Percentiles rank a stretch among this genome's conserved stretches.
Conservation (phyloP, 1,284 basidiomycete species). For the Tilletia caries region DNA sequence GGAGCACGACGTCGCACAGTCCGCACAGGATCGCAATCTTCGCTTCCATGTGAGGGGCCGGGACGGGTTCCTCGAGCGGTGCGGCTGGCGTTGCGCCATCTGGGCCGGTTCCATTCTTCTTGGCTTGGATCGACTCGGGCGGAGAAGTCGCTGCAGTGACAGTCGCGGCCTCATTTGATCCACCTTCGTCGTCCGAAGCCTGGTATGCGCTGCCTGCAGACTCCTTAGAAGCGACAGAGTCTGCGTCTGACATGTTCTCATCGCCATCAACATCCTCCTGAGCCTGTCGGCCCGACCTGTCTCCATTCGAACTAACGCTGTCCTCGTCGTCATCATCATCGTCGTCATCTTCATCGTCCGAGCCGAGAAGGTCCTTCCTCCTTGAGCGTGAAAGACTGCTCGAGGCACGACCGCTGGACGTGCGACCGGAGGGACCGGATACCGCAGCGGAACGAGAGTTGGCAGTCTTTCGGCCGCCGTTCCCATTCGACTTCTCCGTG, state of each 20-base stretch:
- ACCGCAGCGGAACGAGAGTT: no score
- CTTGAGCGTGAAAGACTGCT: background rate
- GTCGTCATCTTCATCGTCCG: background rate
- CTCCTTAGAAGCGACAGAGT: background rate
- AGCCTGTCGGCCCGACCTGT: background rate
- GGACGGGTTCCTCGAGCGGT: background rate
- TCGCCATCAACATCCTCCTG: background rate
- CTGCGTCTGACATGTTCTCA: slow-evolving; percentile 8
- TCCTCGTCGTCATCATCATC: background rate
- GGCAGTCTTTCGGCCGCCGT: no score
- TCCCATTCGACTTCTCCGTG: background rate
- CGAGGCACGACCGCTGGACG: background rate
- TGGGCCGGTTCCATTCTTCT: background rate
- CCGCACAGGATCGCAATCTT: slow-evolving; percentile 9
- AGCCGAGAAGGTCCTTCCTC: background rate
- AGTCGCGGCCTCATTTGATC: background rate
- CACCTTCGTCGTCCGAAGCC: slow-evolving; percentile 7
- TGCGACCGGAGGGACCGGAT: no score
- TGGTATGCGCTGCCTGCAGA: background rate
- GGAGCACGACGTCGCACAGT: slow-evolving; percentile 11
- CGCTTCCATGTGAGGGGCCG: slow-evolving; percentile 3
- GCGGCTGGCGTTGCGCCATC: background rate
- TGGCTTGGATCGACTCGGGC: background rate
- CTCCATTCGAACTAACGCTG: background rate
- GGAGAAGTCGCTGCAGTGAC: background rate